Evolutionary conservation across 768 basidiomycete species (phyloP).

Genomic region (Lactifluus volemus): DNA sequence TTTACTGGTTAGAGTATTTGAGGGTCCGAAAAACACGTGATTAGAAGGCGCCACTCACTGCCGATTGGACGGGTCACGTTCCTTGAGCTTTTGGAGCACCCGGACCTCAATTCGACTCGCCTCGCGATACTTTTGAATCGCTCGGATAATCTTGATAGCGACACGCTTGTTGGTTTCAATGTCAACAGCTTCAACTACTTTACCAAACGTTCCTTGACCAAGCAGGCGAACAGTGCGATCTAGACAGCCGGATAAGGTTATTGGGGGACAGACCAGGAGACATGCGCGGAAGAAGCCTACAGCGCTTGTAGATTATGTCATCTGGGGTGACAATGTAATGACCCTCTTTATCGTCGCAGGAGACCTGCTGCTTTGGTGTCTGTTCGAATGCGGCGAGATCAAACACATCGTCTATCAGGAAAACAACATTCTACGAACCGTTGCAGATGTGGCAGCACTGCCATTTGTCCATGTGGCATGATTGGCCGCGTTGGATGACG

Average conservation of each 20-base stretch:
- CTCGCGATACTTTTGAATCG: slow-evolving; percentile 97
- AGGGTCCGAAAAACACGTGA: slow-evolving; percentile 9
- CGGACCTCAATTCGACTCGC: slow-evolving; percentile 97
- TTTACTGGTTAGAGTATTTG: slow-evolving; percentile 52
- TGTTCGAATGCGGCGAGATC: slow-evolving; percentile 27
- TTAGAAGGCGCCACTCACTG: slow-evolving; percentile 50
- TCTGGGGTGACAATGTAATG: slow-evolving; percentile 94
- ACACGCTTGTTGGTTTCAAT: slow-evolving; percentile 65
- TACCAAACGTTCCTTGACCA: slow-evolving; percentile 98
- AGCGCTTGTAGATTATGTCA: slow-evolving; percentile 80
- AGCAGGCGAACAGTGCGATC: slow-evolving; percentile 88
- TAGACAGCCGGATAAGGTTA: slow-evolving; percentile 27
- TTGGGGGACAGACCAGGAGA: background rate
- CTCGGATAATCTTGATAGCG: slow-evolving; percentile 98
- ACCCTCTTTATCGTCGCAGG: slow-evolving; percentile 97
- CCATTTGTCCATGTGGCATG: slow-evolving; percentile 62
- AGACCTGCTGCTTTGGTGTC: slow-evolving; percentile 56
- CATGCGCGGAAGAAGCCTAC: slow-evolving; percentile 37
- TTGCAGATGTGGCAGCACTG: slow-evolving; percentile 54
- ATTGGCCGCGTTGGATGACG: slow-evolving; percentile 39
- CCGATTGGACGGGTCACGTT: slow-evolving; percentile 77
- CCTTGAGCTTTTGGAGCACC: slow-evolving; percentile 85
- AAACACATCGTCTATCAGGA: slow-evolving; percentile 24
- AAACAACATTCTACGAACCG: slow-evolving; percentile 40
- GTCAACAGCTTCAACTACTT: slow-evolving; percentile 92